These are phyloP conservation scores for Naganishia friedmannii DNA, from an alignment of 768 basidiomycete genomes.

Conservation along the genomic window DNA sequence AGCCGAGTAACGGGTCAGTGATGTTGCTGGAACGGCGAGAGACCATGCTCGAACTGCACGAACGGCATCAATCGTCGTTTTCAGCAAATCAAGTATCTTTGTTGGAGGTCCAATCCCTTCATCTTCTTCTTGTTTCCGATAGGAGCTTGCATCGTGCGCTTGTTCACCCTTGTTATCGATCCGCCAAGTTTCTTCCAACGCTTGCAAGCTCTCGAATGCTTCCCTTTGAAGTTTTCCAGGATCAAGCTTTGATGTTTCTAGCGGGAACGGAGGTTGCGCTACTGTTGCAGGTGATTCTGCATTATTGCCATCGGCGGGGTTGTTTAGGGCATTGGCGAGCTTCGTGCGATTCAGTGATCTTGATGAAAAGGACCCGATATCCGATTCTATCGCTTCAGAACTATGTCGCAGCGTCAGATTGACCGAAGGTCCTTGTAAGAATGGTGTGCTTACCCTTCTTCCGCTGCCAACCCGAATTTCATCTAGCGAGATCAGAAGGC, in stretches of 20 bases:
- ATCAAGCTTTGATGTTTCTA: conserved; percentile 30
- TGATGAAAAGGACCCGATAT: not conserved
- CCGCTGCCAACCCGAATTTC: conserved; percentile 73
- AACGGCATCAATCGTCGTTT: conserved; percentile 74
- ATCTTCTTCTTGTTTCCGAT: not conserved
- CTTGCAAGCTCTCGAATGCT: conserved; percentile 5
- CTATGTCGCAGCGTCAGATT: not conserved
- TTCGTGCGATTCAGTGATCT: not conserved
- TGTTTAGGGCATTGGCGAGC: conserved; percentile 50
- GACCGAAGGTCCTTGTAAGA: not conserved
- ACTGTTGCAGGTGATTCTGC: conserved; percentile 45
- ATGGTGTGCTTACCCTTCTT: conserved; percentile 62
- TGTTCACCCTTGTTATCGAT: not conserved
- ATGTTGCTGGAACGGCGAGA: conserved; percentile 39
- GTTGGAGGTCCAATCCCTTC: conserved; percentile 40
- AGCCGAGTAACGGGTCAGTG: conserved; percentile 24
- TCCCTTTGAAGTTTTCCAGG: conserved; percentile 17
- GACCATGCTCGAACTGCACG: conserved; percentile 76
- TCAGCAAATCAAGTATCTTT: conserved; percentile 69
- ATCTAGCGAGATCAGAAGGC: conserved; percentile 50
- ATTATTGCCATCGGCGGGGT: conserved; percentile 66
- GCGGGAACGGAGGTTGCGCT: conserved; percentile 30
- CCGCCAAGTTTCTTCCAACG: conserved; percentile 30
- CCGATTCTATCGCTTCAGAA: not conserved
- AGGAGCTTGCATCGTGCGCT: not conserved